Evolutionary conservation across 2,329 filamentous ascomycete genomes (phyloP).

Genomic region (Aspergillus fumigatiaffinis): DNA sequence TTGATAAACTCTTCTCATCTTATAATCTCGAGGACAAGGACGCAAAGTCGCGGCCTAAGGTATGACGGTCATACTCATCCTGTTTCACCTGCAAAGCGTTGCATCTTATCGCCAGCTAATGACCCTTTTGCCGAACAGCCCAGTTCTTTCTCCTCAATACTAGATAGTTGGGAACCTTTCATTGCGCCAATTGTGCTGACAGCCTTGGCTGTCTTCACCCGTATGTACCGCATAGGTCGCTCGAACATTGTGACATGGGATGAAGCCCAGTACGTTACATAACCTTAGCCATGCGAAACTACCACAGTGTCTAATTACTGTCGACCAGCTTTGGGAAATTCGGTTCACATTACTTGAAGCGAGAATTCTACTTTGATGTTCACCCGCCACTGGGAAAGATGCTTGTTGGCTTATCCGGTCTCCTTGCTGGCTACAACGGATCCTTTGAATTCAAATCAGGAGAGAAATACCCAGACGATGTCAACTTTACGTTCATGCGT

Average conservation of each 20-base stretch:
- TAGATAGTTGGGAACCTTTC: slow-evolving; percentile 59
- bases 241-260: slow-evolving; percentile 73
- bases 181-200: slow-evolving; percentile 63
- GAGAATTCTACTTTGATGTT: slow-evolving; percentile 98
- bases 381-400: slow-evolving; percentile 97
- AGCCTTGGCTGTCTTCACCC: slow-evolving; percentile 60
- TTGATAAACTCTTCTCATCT: slow-evolving; percentile 15
- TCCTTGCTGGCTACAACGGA: slow-evolving; percentile 95
- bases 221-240: slow-evolving; percentile 64
- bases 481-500: slow-evolving; percentile 98
- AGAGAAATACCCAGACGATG: slow-evolving; percentile 86
- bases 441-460: slow-evolving; percentile 99
- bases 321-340: slow-evolving; percentile 64
- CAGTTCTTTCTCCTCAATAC: slow-evolving; percentile 33
- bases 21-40: slow-evolving; percentile 24
- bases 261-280: slow-evolving; percentile 60
- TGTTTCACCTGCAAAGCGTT: background rate
- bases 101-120: background rate
- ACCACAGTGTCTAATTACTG: slow-evolving; percentile 4
- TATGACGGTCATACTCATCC: slow-evolving; percentile 13
- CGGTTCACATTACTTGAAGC: slow-evolving; percentile 97
- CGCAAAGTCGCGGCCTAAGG: slow-evolving; percentile 35
- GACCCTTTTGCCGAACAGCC: slow-evolving; percentile 19
- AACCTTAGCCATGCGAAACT: background rate
- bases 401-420: slow-evolving; percentile 92